These are phyloP conservation scores for Trichoderma orchidacearum DNA, from an alignment of 495 filamentous ascomycete genomes.

Conservation along the genomic window DNA sequence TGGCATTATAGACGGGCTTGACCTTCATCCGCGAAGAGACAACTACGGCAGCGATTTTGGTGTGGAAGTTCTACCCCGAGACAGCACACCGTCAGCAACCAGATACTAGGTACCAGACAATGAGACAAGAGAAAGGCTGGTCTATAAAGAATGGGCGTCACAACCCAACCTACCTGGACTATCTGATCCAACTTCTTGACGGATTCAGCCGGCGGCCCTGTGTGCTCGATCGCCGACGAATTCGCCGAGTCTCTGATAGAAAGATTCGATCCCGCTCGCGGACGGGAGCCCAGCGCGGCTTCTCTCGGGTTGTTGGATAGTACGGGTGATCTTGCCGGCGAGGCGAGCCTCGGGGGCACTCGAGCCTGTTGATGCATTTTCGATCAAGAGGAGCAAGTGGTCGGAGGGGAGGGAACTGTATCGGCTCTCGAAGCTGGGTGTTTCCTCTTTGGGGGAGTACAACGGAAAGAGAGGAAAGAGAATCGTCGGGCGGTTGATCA, in stretches of 20 bases:
- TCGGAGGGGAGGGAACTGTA: not conserved
- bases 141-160: not conserved
- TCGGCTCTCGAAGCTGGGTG: not conserved
- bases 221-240: constrained; percentile 28
- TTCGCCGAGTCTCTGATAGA: constrained; percentile 21
- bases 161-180: constrained; percentile 51
- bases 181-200: constrained; percentile 77
- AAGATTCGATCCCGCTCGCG: constrained; percentile 21
- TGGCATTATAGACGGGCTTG: constrained; percentile 43
- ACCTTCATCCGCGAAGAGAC: constrained; percentile 63
- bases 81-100: too few species aligned
- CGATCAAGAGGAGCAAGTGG: constrained; percentile 4
- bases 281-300: constrained; percentile 21
- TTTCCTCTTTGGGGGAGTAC: not conserved
- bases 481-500: not conserved
- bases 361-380: constrained; percentile 78
- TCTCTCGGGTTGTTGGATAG: constrained; percentile 64
- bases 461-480: not conserved
- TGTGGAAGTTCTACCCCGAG: constrained; percentile 81
- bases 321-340: constrained; percentile 50
- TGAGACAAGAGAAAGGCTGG: not conserved
- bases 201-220: constrained; percentile 42
- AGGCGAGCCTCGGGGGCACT: constrained; percentile 48
- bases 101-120: too few species aligned
- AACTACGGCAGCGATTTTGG: constrained; percentile 77